Base-by-base conservation (phyloP, 139 green algal genomes). In the Closterium sp. region DNA sequence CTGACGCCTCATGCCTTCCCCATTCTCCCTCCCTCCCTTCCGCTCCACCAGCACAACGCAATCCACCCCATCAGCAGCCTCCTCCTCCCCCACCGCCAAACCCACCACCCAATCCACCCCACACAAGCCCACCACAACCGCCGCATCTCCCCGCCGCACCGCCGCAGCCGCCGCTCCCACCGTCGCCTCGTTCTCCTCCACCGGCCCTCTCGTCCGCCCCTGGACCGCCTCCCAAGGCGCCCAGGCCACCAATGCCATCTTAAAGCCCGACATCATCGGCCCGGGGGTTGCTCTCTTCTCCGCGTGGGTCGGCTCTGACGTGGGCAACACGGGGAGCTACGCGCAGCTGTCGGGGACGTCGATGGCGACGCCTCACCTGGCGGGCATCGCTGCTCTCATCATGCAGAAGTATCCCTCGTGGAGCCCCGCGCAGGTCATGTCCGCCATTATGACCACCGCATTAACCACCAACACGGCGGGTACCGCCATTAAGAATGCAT, bases 381-480 rank as follows among this genome's bases (percentile, higher is more conserved):
- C 84, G 84, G 84, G 84, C 84, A 87, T 87, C 32, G 84, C 84
- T 32, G 84, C 84, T 30, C 84, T 87, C n/a, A 31, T 87, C 84
- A 87, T 32, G 84, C n/a, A 30, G 6, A 87, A 32, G 6, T 32
- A 87, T 24, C 84, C 84, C 1, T 21, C 7, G 84, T 87, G 84
- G 84, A 87, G n/a, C n/a, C 84, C 84, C 21, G 84, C 84, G n/a
- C n/a, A 32, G 84, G 28, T 87, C 28, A 30, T 32, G 84, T 87
- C 84, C 28, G 84, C 84, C 84, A 87, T 87, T 24, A 87, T 87
- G 84, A 87, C 84, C 6, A 87, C 90, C 50, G 90, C 50, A 9
- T 24, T 62, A 11, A 85, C 38, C 88, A 29, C 62, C 32, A 86
- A 90, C 21, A 85, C 7, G 17, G 27, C 29, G 2, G 29, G 70